Base-by-base conservation (phyloP, 2,329 filamentous ascomycete species). In the Alternaria gansuensis region DNA sequence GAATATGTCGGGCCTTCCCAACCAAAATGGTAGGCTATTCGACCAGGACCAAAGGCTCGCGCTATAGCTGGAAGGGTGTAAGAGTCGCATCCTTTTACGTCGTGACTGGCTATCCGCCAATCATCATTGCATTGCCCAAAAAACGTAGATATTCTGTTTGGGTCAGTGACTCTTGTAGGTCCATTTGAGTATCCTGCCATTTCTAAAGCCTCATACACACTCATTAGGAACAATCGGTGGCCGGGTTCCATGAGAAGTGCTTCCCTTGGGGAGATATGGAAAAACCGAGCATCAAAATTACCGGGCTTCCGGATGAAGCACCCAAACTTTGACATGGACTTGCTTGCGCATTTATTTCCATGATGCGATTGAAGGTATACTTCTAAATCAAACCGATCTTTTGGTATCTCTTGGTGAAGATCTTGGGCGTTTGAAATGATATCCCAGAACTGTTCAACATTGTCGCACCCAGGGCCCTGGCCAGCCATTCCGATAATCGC, bases 51-150 rank as follows among this genome's bases (percentile, higher is more conserved):
- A 13, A 43, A 43, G 6, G 39, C 39, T 5, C 39, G 39, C 39
- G 5, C 3, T 24, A 24, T 17, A 24, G n/a, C 39, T 8, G 4
- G 39, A 2, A 43, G 9, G 24, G 21, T 24, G 21, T 43, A 43
- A 4, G 39, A 6, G 8, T 43, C 39, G 21, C 17, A 24, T 24
- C 21, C 21, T 13, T 5, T 17, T 4, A 17, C 17, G 39, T 6
- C 3, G 24, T 43, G 17, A 24, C 26, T 8, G 8, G 24, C 17
- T 17, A 23, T 6, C 3, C 10, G 17, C 37, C 54, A 74, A 53
- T 79, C 78, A 51, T 79, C 67, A 41, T 55, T 67, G 3, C 70
- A 61, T 23, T 59, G 48, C 3, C 77, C 77, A 59, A 71, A 77
- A 59, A 67, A 78, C 0, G 64, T 67, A 3, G 72, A 75, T 13